These are phyloP conservation scores for Polyporus arcularius DNA, from an alignment of 768 basidiomycete species.

Conservation along the genomic window DNA sequence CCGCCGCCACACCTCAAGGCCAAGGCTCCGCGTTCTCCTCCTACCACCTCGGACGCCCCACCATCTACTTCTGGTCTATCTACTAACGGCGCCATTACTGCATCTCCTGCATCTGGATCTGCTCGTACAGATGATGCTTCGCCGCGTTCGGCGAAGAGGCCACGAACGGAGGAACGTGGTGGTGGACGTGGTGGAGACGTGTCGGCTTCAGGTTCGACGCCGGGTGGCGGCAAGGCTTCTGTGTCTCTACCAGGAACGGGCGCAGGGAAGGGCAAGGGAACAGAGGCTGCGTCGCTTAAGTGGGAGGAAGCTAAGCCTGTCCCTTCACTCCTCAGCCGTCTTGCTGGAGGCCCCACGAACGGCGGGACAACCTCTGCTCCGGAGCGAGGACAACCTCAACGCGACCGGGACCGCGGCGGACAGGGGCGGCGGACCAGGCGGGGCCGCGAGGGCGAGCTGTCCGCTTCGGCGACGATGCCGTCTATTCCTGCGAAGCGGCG, in stretches of 20 bases:
- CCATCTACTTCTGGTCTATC: not conserved
- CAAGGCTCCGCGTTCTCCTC: not conserved
- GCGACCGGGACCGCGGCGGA: not conserved
- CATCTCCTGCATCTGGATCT: not conserved
- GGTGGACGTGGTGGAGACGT: not conserved
- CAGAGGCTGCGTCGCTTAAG: not conserved
- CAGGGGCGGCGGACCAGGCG: not conserved
- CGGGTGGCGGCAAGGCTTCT: not conserved
- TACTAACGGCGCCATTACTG: not conserved
- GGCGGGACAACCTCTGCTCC: constrained; percentile 2
- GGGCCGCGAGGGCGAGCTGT: constrained; percentile 2
- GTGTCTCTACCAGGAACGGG: not conserved
- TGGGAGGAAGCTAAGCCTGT: constrained; percentile 1
- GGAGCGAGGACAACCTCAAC: not conserved
- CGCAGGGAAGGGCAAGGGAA: constrained; percentile 6
- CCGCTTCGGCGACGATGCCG: not conserved
- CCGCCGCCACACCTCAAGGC: constrained; percentile 1
- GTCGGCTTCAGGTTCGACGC: not conserved
- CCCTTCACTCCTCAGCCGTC: constrained; percentile 29
- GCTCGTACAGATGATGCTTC: not conserved
- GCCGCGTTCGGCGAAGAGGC: constrained; percentile 10
- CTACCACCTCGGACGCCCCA: not conserved
- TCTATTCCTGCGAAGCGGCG: constrained; percentile 22
- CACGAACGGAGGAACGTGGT: constrained; percentile 5
- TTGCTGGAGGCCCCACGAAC: constrained; percentile 10